Evolutionary conservation across 441 rosid genomes (phyloP).

Genomic region (Pelargonium fulgidum): DNA sequence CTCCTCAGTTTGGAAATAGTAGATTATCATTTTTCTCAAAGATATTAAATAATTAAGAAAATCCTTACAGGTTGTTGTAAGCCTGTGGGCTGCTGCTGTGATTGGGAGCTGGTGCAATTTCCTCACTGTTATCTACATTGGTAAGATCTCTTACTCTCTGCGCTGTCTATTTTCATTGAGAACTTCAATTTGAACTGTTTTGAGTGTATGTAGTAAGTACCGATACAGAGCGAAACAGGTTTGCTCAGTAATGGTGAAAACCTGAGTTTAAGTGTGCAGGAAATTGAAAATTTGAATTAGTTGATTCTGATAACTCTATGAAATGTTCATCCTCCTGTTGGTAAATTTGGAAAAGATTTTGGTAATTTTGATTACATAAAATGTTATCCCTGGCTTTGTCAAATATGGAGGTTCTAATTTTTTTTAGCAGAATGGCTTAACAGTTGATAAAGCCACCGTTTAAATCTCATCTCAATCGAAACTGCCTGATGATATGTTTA

Average conservation of each 20-base stretch:
- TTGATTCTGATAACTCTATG: not conserved
- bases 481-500: too few relatives aligned
- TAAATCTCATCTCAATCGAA: too few relatives aligned
- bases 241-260: not conserved
- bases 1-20: not conserved
- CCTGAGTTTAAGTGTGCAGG: not conserved
- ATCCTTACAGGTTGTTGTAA: slow-evolving; percentile 43
- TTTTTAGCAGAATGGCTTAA: too few relatives aligned
- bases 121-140: slow-evolving; percentile 70
- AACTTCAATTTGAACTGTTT: not conserved
- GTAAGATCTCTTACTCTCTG: slow-evolving; percentile 34
- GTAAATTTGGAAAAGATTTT: too few relatives aligned
- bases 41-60: slow-evolving; percentile 8
- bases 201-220: not conserved
- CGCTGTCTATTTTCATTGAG: not conserved
- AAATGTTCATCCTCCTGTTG: not conserved
- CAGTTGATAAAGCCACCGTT: too few relatives aligned
- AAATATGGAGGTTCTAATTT: too few relatives aligned
- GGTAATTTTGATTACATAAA: too few relatives aligned
- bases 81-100: slow-evolving; percentile 69
- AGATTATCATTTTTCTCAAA: not conserved
- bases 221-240: too few relatives aligned
- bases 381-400: too few relatives aligned
- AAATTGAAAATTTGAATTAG: too few relatives aligned
- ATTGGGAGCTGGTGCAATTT: slow-evolving; percentile 95